Conservation (phyloP, 768 basidiomycete species). For the Mycena kentingensis region DNA sequence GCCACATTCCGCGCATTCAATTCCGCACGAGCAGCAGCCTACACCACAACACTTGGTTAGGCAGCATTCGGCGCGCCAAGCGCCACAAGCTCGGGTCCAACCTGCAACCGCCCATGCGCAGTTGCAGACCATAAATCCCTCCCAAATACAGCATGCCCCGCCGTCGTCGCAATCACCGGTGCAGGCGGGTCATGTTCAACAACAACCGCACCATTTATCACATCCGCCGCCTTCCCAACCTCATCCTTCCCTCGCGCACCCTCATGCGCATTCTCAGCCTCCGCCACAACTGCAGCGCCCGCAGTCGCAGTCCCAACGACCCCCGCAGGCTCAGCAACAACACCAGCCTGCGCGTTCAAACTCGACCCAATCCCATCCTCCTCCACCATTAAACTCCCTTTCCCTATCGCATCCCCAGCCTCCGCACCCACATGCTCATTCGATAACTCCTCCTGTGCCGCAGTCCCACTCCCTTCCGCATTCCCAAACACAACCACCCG, state of each 20-base stretch:
- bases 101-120: background rate
- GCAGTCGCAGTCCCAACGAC: conserved; percentile 6
- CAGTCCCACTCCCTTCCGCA: conserved; percentile 23
- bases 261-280: conserved; percentile 5
- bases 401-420: conserved; percentile 17
- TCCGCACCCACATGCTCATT: conserved; percentile 24
- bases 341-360: background rate
- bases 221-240: conserved; percentile 6
- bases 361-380: conserved; percentile 11
- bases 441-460: too few species aligned
- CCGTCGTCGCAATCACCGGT: conserved; percentile 1
- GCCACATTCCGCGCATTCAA: background rate
- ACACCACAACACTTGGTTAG: conserved; percentile 1
- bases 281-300: conserved; percentile 11
- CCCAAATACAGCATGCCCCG: conserved; percentile 6
- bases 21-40: background rate
- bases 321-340: conserved; percentile 4
- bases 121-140: background rate
- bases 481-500: conserved; percentile 11
- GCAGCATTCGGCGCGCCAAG: background rate
- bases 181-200: conserved; percentile 1
- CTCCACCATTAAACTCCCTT: conserved; percentile 3
- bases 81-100: background rate
- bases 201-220: background rate
- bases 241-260: conserved; percentile 4